Evolutionary conservation across 2,329 filamentous ascomycete genomes (phyloP).

Genomic region (Aschersonia sp.): DNA sequence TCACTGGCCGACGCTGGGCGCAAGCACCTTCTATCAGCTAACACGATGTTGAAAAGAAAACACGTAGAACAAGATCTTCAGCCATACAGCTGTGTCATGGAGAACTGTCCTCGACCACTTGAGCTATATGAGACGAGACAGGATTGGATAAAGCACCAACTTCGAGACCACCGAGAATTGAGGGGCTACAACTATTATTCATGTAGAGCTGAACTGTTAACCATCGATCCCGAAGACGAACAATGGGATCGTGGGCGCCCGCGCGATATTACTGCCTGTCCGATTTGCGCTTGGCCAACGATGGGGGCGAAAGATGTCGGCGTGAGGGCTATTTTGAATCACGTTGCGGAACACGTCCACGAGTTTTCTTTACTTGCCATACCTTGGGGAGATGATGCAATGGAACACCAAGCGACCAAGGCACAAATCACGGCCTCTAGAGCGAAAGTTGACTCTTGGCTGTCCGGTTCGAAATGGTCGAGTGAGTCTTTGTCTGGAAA

Average conservation of each 20-base stretch:
- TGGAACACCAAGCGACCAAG: too few relatives aligned
- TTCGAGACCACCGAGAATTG: neutral
- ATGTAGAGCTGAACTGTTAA: neutral
- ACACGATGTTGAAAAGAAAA: neutral
- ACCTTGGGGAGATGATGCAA: neutral
- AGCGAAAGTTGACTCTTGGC: too few relatives aligned
- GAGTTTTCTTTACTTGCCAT: neutral
- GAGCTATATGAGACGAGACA: neutral
- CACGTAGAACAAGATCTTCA: neutral
- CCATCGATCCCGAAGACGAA: neutral
- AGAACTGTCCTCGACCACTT: neutral
- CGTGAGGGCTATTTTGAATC: neutral
- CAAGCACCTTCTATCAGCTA: neutral
- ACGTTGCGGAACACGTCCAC: neutral
- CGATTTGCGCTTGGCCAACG: neutral
- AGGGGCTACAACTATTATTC: neutral
- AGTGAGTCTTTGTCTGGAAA: too few relatives aligned
- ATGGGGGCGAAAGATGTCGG: neutral
- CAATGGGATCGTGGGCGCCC: neutral
- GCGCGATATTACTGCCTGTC: neutral
- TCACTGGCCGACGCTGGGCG: neutral
- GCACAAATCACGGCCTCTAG: too few relatives aligned
- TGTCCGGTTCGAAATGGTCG: too few relatives aligned
- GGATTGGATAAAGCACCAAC: neutral
- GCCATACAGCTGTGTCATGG: neutral